phyloP scores from a whole-genome alignment of 352 stramenopile genomes.

The Phytophthora melonis region DNA sequence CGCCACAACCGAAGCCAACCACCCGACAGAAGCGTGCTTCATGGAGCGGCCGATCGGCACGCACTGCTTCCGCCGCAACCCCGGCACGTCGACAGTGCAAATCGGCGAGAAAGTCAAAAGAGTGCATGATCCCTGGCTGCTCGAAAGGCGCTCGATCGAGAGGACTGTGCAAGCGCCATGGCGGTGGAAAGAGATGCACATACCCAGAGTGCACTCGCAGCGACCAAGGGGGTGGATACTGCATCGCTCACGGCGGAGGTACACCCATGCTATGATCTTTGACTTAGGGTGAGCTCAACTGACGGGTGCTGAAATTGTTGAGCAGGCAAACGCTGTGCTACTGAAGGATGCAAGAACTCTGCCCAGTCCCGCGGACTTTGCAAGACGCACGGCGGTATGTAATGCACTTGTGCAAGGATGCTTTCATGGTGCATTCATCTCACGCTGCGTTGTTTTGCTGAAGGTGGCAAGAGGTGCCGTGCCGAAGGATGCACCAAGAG shows the following conservation, averaged over 20 bases:
- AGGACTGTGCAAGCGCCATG: conserved; percentile 88
- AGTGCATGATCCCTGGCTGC: conserved; percentile 75
- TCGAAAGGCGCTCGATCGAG: conserved; percentile 79
- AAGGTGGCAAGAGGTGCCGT: conserved; percentile 77
- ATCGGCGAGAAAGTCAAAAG: conserved; percentile 70
- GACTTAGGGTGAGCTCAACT: not conserved
- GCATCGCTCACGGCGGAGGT: conserved; percentile 85
- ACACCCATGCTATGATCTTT: conserved; percentile 3
- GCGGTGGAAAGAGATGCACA: conserved; percentile 83
- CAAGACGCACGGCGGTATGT: conserved; percentile 89
- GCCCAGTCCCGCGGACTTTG: conserved; percentile 84
- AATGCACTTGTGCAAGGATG: not conserved
- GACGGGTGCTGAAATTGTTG: not conserved
- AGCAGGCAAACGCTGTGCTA: conserved; percentile 72
- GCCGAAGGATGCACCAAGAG: conserved; percentile 70
- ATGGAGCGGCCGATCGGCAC: conserved; percentile 35
- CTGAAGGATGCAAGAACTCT: conserved; percentile 77
- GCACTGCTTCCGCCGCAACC: conserved; percentile 3
- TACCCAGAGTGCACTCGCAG: conserved; percentile 64
- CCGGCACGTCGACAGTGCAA: conserved; percentile 32
- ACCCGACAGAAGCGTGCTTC: conserved; percentile 47
- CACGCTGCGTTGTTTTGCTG: not conserved
- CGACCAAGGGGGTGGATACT: conserved; percentile 88
- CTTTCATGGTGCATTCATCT: not conserved
- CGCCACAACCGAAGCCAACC: conserved; percentile 8